Percentiles rank a stretch among this genome's conserved stretches.
Conservation (phyloP, 2,329 filamentous ascomycete genomes). For the Fusarium zealandicum region DNA sequence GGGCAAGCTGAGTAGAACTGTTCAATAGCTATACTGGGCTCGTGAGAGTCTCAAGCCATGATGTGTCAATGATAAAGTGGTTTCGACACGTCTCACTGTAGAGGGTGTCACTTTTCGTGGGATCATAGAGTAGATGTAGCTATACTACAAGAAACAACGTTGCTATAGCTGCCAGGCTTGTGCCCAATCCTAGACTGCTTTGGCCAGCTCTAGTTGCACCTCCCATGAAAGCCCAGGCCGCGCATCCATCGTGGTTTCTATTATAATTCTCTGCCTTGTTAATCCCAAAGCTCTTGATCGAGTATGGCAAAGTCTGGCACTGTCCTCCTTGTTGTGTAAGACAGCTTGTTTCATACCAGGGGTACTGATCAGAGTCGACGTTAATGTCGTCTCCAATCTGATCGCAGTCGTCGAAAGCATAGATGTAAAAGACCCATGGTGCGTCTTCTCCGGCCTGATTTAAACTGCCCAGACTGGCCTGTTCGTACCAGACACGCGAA, state of each 20-base stretch:
- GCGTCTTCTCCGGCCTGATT: constrained; percentile 14
- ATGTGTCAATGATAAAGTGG: no score
- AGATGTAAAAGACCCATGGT: constrained; percentile 24
- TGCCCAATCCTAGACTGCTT: no score
- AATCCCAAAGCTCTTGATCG: constrained; percentile 21
- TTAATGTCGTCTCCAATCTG: constrained; percentile 14
- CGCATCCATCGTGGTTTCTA: not conserved
- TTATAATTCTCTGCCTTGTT: not conserved
- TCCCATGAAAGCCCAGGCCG: constrained; percentile 5
- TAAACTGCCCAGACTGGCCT: not conserved
- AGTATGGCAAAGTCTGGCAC: constrained; percentile 23
- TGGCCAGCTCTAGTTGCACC: not conserved
- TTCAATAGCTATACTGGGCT: no score
- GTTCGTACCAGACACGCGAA: constrained; percentile 21
- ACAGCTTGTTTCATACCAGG: constrained; percentile 23
- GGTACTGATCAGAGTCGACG: not conserved
- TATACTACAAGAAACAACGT: no score
- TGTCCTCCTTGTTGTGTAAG: constrained; percentile 13
- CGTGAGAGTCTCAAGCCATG: no score
- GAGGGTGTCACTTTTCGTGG: no score
- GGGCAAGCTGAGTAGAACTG: no score
- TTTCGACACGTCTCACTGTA: no score
- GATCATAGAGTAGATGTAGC: no score
- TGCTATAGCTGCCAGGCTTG: no score
- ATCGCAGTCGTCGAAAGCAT: constrained; percentile 17